Base-by-base conservation (phyloP, 441 rosid genomes). In the Croton setiger region DNA sequence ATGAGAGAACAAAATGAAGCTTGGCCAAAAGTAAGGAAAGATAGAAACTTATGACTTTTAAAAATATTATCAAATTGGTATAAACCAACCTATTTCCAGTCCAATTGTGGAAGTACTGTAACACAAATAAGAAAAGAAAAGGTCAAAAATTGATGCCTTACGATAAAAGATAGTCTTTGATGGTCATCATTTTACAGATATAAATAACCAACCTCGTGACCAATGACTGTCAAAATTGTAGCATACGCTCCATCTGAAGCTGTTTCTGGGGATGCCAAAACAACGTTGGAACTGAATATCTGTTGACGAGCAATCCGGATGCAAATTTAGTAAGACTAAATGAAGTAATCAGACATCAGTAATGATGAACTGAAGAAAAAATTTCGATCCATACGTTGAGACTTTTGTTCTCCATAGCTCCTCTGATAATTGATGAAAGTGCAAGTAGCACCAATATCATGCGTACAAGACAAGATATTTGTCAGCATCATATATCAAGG, bases 381-480 rank as follows among this genome's bases (percentile, higher is more conserved):
- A 44, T 44, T 7, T 70, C 64, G 44, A 68, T 68, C 37, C 72
- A 67, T 85, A 92, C 99, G 80, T 95, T 95, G 75, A 95, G 80
- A 87, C 99, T 92, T 85, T 95, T 95, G 84, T 92, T 95, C 79
- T 95, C 98, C 99, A 89, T 95, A 72, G 99, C 99, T 81, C 99
- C 99, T 96, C 99, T 92, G 84, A 62, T 58, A 81, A 83, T 64
- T 21, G 78, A 69, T 49, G 12, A 63, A 74, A 52, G 71, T 20
- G 60, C 23, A 53, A 70, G 57, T 52, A 73, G 59, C 60, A 74
- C 41, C 49, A 53, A 23, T 43, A 21, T 68, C 63, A 74, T 60
- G 48, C 43, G 47, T 45, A 17, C 31, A 41, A 67, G 66, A n/a
- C n/a, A 48, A 47, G 9, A 62, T 58, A 65, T 48, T 64, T 23